Conservation (phyloP, 2,329 filamentous ascomycete genomes). For the Fusarium agapanthi region DNA sequence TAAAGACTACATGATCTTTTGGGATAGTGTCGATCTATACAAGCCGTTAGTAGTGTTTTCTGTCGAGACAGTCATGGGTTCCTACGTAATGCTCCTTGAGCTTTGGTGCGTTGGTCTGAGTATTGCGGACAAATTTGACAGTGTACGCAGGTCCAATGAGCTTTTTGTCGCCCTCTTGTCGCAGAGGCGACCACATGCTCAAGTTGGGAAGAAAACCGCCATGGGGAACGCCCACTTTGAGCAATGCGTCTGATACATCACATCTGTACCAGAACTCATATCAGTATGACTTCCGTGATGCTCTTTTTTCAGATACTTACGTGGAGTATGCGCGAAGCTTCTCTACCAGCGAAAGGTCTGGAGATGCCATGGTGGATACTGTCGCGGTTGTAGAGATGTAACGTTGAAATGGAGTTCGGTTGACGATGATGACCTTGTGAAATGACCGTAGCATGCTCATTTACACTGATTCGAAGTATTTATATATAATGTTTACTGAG, state of each 20-base stretch:
- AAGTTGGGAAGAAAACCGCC: neutral
- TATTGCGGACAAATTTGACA: neutral
- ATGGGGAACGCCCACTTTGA: neutral
- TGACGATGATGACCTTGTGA: neutral
- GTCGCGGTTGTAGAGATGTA: neutral
- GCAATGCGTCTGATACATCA: neutral
- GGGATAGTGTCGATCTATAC: neutral
- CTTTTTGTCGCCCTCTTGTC: neutral
- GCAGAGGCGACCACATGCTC: neutral
- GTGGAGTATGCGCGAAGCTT: neutral
- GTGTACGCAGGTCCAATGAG: neutral
- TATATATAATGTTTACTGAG: rapidly evolving
- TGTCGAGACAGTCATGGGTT: too few species aligned
- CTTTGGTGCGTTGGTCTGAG: neutral
- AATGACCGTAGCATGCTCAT: rapidly evolving
- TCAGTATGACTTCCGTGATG: rapidly evolving
- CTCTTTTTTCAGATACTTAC: rapidly evolving
- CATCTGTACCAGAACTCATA: neutral
- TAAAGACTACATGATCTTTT: conserved; percentile 11
- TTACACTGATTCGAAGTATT: rapidly evolving
- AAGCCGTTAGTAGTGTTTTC: too few species aligned
- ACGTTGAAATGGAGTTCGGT: neutral
- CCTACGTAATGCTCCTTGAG: neutral
- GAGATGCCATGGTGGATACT: neutral
- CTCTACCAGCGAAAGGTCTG: neutral